phyloP scores from a whole-genome alignment of 2,329 filamentous ascomycete genomes.

The Fusarium paranaense region DNA sequence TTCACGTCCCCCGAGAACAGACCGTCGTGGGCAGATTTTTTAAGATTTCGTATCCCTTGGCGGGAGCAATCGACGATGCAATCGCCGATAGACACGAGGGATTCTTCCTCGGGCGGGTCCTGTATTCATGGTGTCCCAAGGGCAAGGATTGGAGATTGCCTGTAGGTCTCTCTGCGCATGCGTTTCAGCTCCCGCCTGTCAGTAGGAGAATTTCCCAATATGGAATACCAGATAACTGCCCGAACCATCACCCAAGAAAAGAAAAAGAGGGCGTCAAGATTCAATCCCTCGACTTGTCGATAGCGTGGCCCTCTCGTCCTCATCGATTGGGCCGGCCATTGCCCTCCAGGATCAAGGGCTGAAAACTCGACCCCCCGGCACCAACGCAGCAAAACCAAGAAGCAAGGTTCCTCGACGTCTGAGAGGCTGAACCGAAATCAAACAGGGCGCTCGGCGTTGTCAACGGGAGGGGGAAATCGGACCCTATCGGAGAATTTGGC shows the following conservation, averaged over 20 bases:
- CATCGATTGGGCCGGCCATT: conserved; percentile 18
- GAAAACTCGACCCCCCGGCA: conserved; percentile 3
- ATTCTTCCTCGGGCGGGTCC: conserved; percentile 23
- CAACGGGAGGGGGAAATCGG: conserved; percentile 4
- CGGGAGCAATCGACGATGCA: conserved; percentile 20
- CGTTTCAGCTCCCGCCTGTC: conserved; percentile 32
- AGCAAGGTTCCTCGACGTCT: conserved; percentile 26
- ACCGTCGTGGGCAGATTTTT: conserved; percentile 24
- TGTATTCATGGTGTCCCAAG: conserved; percentile 12
- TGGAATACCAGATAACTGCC: conserved; percentile 8
- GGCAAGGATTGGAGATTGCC: conserved; percentile 25
- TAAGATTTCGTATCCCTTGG: conserved; percentile 28
- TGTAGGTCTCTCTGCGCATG: conserved; percentile 8
- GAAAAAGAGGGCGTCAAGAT: background rate
- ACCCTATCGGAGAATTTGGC: conserved; percentile 39
- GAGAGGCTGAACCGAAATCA: conserved; percentile 26
- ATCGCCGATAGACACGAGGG: conserved; percentile 27
- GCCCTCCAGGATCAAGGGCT: conserved; percentile 30
- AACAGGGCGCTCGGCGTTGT: conserved; percentile 26
- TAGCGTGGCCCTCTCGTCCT: conserved; percentile 9
- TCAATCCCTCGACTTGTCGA: background rate
- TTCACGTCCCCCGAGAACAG: conserved; percentile 23
- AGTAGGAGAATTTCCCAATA: conserved; percentile 12
- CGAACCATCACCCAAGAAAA: background rate
- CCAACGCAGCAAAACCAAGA: conserved; percentile 21